Evolutionary conservation across 164 flowering plant genomes (phyloP), one percentile per base, ranked within the genome.

Genomic region (Dillenia turbinata): DNA sequence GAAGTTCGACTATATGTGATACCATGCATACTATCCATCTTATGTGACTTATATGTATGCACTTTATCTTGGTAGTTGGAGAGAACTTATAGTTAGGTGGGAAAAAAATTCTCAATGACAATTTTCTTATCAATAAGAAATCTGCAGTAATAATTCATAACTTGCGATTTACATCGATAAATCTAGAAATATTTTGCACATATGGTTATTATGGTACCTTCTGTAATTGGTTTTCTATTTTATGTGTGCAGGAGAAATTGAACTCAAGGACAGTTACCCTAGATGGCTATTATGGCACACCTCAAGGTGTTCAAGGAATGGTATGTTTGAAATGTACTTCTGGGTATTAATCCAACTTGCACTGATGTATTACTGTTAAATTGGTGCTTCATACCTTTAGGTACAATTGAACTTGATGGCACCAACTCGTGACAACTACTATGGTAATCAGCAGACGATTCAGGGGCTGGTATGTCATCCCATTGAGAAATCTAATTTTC

Each of bases 371-470:
- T 4, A 33, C 40, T 33, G 40, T 48, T 48, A 14, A 48, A 48
- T 48, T 48, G 12, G 50, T 11, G 50, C n/a, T 12, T 48, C 10
- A 48, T 48, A 48, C 12, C n/a, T 58, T 15, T 58, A 74, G 84
- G 81, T 80, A 13, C 83, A 80, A 44, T 67, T 80, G 49, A 80
- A 83, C 72, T 69, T 80, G 45, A 83, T 83, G 83, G 84, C 75
- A 63, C 85, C 88, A 40, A 73, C 77, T 13, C 80, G 80, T 12
- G 82, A 77, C 45, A 74, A 71, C 66, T 81, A 75, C 68, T 79
- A 77, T 65, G 81, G 81, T 14, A 74, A 56, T 70, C 85, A 75
- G 51, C 88, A 74, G 69, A 58, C 79, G 13, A 78, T 81, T 40
- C 83, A 75, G 67, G 81, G 88, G 54, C 83, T 83, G 71, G 88